These are phyloP conservation scores for Nemania serpens DNA, from an alignment of 2,329 filamentous ascomycete species.

Conservation along the genomic window DNA sequence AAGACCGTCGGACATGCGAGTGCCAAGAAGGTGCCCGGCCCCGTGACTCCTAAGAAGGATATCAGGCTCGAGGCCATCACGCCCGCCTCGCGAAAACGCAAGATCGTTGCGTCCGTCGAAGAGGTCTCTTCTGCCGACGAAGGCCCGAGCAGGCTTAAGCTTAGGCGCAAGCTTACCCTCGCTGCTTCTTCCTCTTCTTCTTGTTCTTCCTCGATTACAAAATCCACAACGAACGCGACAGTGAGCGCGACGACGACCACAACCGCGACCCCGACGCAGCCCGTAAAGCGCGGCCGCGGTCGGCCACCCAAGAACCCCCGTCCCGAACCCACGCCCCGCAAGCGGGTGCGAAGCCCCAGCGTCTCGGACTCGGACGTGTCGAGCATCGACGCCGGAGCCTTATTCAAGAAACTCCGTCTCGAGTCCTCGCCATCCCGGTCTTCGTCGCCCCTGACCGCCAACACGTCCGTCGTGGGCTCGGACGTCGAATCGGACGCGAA, in stretches of 20 bases:
- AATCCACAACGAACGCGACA: constrained; percentile 3
- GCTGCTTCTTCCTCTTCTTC: constrained; percentile 24
- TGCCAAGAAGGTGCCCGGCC: constrained; percentile 43
- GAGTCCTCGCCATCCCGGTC: constrained; percentile 44
- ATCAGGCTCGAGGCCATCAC: constrained; percentile 47
- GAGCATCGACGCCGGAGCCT: constrained; percentile 40
- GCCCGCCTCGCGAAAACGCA: constrained; percentile 44
- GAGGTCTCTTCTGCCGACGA: constrained; percentile 42
- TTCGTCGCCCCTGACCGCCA: constrained; percentile 43
- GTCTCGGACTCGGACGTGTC: constrained; percentile 42
- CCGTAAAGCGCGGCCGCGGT: constrained; percentile 37
- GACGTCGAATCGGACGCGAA: constrained; percentile 40
- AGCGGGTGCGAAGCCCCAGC: constrained; percentile 41
- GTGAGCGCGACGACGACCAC: too few species aligned
- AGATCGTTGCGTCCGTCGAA: constrained; percentile 37
- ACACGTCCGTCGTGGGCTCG: constrained; percentile 48
- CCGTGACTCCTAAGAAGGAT: constrained; percentile 46
- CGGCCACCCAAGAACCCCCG: constrained; percentile 38
- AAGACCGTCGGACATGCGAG: constrained; percentile 46
- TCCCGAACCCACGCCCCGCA: constrained; percentile 34
- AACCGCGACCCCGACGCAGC: constrained; percentile 15
- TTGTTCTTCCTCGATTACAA: too few species aligned
- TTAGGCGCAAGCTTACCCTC: not conserved
- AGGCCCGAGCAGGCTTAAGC: constrained; percentile 27
- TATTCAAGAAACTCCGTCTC: constrained; percentile 49